Evolutionary conservation across 2,329 filamentous ascomycete genomes (phyloP).

Genomic region (Alternaria consortialis): DNA sequence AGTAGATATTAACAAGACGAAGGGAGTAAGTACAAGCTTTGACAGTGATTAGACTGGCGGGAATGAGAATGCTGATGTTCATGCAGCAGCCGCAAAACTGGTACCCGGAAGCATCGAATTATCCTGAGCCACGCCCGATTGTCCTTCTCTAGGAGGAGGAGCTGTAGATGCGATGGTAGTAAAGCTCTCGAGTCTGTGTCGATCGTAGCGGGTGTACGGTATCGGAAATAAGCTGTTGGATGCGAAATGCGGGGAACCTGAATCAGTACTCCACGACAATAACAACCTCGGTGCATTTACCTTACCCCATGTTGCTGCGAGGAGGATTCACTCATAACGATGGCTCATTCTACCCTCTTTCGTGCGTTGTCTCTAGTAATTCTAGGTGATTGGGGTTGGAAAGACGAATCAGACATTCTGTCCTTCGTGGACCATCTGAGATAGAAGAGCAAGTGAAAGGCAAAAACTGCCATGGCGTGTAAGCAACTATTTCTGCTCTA

Average conservation of each 20-base stretch:
- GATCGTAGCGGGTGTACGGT: not conserved
- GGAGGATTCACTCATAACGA: not conserved
- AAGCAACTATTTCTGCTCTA: not conserved
- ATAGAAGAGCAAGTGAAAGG: not conserved
- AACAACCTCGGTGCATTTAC: constrained; percentile 8
- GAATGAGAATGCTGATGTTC: not conserved
- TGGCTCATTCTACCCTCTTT: not conserved
- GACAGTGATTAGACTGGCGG: not conserved
- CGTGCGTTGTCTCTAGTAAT: not conserved
- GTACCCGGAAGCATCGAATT: not conserved
- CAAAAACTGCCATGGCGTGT: constrained; percentile 16
- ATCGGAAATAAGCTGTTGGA: constrained; percentile 3
- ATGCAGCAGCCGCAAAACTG: not conserved
- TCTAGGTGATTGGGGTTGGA: not conserved
- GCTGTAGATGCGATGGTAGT: not conserved
- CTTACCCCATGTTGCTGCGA: not conserved
- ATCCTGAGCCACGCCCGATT: not conserved
- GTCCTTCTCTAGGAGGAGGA: not conserved
- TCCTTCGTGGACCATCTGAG: not conserved
- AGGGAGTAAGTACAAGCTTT: not conserved
- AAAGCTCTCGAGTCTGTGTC: not conserved
- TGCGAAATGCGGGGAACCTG: constrained; percentile 6
- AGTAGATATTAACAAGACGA: not conserved
- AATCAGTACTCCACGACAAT: not conserved
- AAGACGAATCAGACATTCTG: not conserved